Conservation (phyloP, 148 eudicot genomes). For the Persicaria tinctoria region DNA sequence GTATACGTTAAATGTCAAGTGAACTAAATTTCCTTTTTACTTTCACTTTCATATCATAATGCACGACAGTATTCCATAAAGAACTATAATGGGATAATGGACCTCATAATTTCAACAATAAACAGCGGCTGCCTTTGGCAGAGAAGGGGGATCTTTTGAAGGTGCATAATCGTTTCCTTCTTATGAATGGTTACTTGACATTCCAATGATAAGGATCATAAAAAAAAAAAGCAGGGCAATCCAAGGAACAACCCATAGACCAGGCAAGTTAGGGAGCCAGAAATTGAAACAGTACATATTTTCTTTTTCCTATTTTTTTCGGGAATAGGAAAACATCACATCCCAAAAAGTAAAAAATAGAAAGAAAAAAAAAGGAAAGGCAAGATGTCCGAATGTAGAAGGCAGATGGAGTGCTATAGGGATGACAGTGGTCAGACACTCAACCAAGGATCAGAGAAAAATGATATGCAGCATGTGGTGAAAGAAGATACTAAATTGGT, state of each 20-base stretch:
- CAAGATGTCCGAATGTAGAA: neutral
- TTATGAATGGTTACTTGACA: neutral
- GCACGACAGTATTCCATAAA: no score
- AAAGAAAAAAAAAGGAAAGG: neutral
- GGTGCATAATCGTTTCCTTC: neutral
- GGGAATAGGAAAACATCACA: no score
- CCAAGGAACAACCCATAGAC: neutral
- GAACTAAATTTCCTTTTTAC: neutral
- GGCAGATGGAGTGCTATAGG: neutral
- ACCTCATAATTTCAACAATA: no score
- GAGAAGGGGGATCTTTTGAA: neutral
- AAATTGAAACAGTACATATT: neutral
- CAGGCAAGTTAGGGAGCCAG: neutral
- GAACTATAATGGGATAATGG: no score
- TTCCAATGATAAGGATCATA: neutral
- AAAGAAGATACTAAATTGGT: neutral
- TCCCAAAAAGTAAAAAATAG: no score
- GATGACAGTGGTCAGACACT: neutral
- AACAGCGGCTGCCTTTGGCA: no score
- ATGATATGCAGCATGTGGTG: neutral
- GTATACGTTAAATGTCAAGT: neutral
- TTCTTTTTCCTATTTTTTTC: neutral
- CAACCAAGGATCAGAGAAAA: neutral
- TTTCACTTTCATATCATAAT: no score
- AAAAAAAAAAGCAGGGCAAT: neutral